phyloP scores from a whole-genome alignment of 2,329 filamentous ascomycete genomes.

The Tolypocladium paradoxum region DNA sequence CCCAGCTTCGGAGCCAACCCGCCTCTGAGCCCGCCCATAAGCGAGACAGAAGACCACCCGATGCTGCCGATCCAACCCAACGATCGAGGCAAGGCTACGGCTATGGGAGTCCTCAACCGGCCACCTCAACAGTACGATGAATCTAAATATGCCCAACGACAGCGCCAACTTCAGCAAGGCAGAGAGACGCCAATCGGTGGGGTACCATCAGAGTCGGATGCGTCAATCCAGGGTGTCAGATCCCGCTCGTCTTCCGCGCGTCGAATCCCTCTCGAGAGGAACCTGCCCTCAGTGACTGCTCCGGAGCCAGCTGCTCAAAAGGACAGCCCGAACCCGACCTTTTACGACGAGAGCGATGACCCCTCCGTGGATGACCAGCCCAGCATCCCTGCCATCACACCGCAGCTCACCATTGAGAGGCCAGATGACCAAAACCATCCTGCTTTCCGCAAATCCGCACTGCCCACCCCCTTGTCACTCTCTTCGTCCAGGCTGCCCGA shows the following conservation, averaged over 20 bases:
- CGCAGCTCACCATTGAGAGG: slow-evolving; percentile 30
- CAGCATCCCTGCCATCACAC: slow-evolving; percentile 11
- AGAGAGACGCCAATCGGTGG: slow-evolving; percentile 48
- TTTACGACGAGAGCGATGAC: slow-evolving; percentile 34
- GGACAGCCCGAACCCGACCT: slow-evolving; percentile 24
- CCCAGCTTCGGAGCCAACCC: slow-evolving; percentile 21
- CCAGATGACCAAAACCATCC: slow-evolving; percentile 45
- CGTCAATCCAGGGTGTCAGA: slow-evolving; percentile 26
- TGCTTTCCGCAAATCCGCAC: slow-evolving; percentile 35
- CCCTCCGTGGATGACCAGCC: slow-evolving; percentile 11
- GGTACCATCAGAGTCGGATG: slow-evolving; percentile 33
- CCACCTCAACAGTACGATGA: slow-evolving; percentile 72
- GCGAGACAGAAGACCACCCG: slow-evolving; percentile 58
- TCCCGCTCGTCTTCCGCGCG: slow-evolving; percentile 37
- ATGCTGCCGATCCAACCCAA: slow-evolving; percentile 59
- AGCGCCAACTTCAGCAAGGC: slow-evolving; percentile 69
- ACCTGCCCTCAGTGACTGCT: slow-evolving; percentile 12
- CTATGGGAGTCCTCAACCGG: slow-evolving; percentile 53
- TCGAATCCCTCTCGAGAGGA: slow-evolving; percentile 21
- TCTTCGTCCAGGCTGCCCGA: slow-evolving; percentile 13
- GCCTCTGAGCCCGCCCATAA: slow-evolving; percentile 46
- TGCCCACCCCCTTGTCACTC: slow-evolving; percentile 32
- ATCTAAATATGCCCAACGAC: slow-evolving; percentile 70
- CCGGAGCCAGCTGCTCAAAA: slow-evolving; percentile 21
- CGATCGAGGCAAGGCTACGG: slow-evolving; percentile 74